Percentiles rank a stretch among this genome's conserved stretches.
Conservation (phyloP, 192 early-diverging fungal genomes). For the Umbelopsis sp. region DNA sequence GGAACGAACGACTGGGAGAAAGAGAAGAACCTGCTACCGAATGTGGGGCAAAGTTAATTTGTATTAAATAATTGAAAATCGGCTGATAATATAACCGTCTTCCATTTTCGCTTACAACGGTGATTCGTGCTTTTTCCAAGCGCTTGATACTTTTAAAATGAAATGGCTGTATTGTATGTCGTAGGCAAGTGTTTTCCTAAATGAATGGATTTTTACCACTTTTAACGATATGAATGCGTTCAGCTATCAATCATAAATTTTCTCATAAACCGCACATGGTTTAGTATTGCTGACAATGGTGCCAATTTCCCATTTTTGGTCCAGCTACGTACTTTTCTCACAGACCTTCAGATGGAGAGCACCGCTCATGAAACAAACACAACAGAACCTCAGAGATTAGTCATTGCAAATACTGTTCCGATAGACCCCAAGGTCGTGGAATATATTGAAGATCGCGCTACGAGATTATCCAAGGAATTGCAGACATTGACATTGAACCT, state of each 20-base stretch:
- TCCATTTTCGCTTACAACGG: background rate
- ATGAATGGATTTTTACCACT: too few species aligned
- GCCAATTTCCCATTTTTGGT: background rate
- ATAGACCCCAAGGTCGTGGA: conserved; percentile 1
- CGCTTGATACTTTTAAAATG: too few species aligned
- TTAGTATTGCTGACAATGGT: background rate
- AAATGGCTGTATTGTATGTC: too few species aligned
- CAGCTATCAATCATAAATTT: too few species aligned
- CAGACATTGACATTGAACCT: background rate
- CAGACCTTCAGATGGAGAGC: background rate
- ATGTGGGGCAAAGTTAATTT: too few species aligned
- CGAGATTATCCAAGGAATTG: background rate
- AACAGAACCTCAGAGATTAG: background rate
- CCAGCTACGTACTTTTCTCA: background rate
- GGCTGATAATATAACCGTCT: too few species aligned
- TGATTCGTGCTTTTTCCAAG: too few species aligned
- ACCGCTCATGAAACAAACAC: background rate
- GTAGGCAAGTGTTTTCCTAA: too few species aligned
- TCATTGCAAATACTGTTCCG: conserved; percentile 13
- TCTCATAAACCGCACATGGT: background rate
- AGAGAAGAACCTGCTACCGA: too few species aligned
- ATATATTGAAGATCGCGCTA: background rate
- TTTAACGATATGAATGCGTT: too few species aligned
- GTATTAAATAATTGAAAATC: background rate
- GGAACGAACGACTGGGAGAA: too few species aligned